Percentiles rank a stretch among this genome's conserved stretches.
These are phyloP conservation scores for Neocucurbitaria cava DNA, from an alignment of 2,329 filamentous ascomycete genomes.

Conservation along the genomic window DNA sequence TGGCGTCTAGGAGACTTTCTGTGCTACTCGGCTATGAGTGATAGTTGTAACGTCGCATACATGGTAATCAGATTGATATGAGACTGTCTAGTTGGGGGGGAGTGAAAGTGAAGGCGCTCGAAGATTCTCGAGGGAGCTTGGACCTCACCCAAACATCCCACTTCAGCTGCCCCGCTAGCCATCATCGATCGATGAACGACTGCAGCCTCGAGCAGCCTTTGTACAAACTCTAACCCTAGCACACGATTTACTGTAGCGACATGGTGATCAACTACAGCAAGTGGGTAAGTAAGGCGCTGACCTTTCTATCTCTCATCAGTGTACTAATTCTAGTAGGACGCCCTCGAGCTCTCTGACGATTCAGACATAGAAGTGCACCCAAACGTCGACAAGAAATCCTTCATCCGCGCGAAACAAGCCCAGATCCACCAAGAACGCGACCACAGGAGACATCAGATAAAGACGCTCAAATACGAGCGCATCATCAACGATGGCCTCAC, in stretches of 20 bases:
- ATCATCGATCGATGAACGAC: constrained; percentile 6
- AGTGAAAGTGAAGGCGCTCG: constrained; percentile 24
- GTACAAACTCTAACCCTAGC: constrained; percentile 1
- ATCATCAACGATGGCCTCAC: constrained; percentile 92
- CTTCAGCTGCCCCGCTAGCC: constrained; percentile 22
- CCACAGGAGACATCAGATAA: constrained; percentile 86
- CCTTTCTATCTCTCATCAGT: neutral
- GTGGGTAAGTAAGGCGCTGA: constrained; percentile 60
- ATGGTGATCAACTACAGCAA: constrained; percentile 76
- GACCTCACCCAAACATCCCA: constrained; percentile 20
- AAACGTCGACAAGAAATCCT: constrained; percentile 97
- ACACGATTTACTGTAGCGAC: neutral
- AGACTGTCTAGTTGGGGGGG: neutral
- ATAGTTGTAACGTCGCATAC: neutral
- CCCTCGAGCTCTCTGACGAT: constrained; percentile 95
- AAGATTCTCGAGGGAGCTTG: constrained; percentile 29
- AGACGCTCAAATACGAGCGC: constrained; percentile 89
- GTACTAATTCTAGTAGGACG: constrained; percentile 64
- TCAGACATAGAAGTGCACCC: constrained; percentile 98
- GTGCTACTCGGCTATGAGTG: neutral
- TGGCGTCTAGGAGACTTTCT: neutral
- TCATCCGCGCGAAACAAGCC: constrained; percentile 96
- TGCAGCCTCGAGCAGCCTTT: constrained; percentile 15
- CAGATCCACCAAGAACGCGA: constrained; percentile 93
- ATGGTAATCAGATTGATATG: neutral